Percentiles rank a stretch among this genome's conserved stretches.
Evolutionary conservation across 371 early-diverging fungal species (phyloP).

Genomic region (Mucor piriformis): DNA sequence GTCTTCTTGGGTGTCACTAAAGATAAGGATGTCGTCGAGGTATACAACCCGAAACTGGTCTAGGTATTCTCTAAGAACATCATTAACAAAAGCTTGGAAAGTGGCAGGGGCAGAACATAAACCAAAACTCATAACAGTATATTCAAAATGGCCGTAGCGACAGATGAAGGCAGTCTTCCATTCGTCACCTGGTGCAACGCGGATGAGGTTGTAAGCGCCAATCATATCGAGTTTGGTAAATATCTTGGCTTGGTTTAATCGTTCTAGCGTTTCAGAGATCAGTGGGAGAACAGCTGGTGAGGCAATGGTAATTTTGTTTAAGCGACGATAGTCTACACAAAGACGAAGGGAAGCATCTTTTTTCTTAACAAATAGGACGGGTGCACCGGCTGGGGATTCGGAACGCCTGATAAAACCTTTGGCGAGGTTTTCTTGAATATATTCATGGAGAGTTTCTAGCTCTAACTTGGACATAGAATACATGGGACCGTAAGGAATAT

Average conservation of each 20-base stretch:
- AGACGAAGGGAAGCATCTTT: slow-evolving; percentile 49
- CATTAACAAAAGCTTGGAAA: slow-evolving; percentile 45
- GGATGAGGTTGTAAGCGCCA: slow-evolving; percentile 38
- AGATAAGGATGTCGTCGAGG: slow-evolving; percentile 58
- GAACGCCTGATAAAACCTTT: slow-evolving; percentile 47
- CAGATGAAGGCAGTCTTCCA: slow-evolving; percentile 12
- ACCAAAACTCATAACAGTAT: slow-evolving; percentile 55
- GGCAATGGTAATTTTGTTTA: slow-evolving; percentile 47
- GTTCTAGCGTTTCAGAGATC: slow-evolving; percentile 32
- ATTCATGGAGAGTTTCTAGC: not conserved
- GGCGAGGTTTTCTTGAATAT: slow-evolving; percentile 23
- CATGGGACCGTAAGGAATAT: not conserved
- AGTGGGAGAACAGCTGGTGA: slow-evolving; percentile 31
- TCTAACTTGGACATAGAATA: slow-evolving; percentile 1
- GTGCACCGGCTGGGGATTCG: slow-evolving; percentile 51
- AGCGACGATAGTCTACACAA: slow-evolving; percentile 50
- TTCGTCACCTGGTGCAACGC: slow-evolving; percentile 19
- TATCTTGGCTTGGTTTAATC: slow-evolving; percentile 9
- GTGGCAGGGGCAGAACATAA: slow-evolving; percentile 49
- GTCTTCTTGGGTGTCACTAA: slow-evolving; percentile 34
- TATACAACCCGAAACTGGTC: slow-evolving; percentile 44
- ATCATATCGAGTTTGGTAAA: slow-evolving; percentile 47
- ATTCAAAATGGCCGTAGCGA: slow-evolving; percentile 45
- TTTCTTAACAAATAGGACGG: slow-evolving; percentile 57
- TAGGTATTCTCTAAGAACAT: slow-evolving; percentile 34